Base-by-base conservation (phyloP, 73 alveolate species). In the Paramecium tetraurelia region DNA sequence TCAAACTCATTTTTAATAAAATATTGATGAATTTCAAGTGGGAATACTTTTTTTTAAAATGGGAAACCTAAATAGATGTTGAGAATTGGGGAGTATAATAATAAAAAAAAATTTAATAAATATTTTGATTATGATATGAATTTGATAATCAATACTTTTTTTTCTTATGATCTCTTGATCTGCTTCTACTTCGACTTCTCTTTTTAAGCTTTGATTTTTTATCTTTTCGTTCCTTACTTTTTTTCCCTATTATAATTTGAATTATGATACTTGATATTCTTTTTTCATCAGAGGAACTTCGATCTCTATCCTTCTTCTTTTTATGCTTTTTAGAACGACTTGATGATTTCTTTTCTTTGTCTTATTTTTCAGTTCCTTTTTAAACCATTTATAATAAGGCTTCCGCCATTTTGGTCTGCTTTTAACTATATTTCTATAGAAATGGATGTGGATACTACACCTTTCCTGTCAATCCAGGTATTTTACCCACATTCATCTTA, bases 381-480 rank as follows among this genome's bases (percentile, higher is more conserved):
- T 80, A 48, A 8, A 27, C 22, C 70, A 20, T 9, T 43, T 43
- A 24, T 46, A 46, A 80, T 43, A 80, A n/a, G 20, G 33, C 57
- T 35, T 80, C 90, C n/a, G 48, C 70, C 27, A 24, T 27, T 80
- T 80, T 80, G 46, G 20, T 48, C 7, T 41, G 46, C 24, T 43
- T 48, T 44, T 80, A 48, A 46, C 41, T 12, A 22, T 31, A 44
- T 80, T 80, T 40, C 22, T 80, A 80, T 14, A 80, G 27, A 12
- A 80, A 44, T 41, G 90, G 90, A 80, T 80, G 90, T 11, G 90
- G 90, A 80, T 80, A 80, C 46, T 80, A 35, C 6, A 80, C 90
- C 18, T 80, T 80, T 18, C 90, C 90, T 9, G 90, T 80, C 14
- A 80, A 80, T 4, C 90, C 90, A 38, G 90, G 90, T 31, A 80